Percentiles rank a stretch among this genome's conserved stretches.
Evolutionary conservation across 2,329 filamentous ascomycete species (phyloP).

Genomic region (Helotiales sp.): DNA sequence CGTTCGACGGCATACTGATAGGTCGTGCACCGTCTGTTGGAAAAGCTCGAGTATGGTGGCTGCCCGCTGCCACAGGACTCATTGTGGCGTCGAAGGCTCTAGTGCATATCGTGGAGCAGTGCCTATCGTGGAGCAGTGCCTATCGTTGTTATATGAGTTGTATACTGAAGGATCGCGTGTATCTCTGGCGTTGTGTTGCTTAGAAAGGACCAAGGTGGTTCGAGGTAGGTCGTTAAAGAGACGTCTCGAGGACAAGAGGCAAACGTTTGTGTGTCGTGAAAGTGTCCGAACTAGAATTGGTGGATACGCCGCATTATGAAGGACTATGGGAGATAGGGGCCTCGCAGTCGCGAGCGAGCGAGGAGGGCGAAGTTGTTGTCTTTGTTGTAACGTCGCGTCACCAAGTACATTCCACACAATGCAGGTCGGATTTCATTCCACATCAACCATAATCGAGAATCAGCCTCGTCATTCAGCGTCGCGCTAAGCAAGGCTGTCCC

Average conservation of each 20-base stretch:
- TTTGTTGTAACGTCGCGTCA: neutral
- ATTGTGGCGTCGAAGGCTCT: slow-evolving; percentile 19
- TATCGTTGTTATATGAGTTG: too few relatives aligned
- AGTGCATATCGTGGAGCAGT: slow-evolving; percentile 2
- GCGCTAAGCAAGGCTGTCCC: too few relatives aligned
- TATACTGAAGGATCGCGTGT: too few relatives aligned
- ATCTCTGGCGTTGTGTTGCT: too few relatives aligned
- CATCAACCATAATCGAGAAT: neutral
- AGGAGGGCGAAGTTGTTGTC: neutral
- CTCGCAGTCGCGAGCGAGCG: neutral
- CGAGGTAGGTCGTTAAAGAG: too few relatives aligned
- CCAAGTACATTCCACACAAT: neutral
- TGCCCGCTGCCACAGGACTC: slow-evolving; percentile 33
- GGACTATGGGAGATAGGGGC: neutral
- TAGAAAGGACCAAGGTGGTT: too few relatives aligned
- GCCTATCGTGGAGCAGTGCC: too few relatives aligned
- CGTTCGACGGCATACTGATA: slow-evolving; percentile 21
- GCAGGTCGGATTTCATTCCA: neutral
- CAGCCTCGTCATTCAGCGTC: neutral
- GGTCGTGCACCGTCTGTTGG: slow-evolving; percentile 28
- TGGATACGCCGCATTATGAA: neutral
- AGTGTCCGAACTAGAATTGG: neutral
- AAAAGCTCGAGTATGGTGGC: slow-evolving; percentile 24
- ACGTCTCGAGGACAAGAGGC: neutral
- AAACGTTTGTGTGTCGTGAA: neutral